Evolutionary conservation across 2,329 filamentous ascomycete genomes (phyloP).

Genomic region (Ceratocystis destructans): DNA sequence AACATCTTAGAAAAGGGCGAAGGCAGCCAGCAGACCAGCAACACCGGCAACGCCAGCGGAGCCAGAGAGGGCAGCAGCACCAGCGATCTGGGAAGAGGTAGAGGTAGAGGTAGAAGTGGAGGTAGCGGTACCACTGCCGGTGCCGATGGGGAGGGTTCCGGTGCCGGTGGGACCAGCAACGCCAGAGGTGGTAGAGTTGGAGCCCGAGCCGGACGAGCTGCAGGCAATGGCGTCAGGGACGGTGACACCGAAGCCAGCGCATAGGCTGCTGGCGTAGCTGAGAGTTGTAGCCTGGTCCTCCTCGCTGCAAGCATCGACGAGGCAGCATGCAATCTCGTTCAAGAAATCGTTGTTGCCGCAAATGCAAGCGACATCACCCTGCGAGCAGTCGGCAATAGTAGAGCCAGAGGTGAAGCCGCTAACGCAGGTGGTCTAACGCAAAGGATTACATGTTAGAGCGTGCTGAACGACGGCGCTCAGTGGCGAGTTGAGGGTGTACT

Average conservation of each 20-base stretch:
- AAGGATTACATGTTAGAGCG: background rate
- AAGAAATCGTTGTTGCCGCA: slow-evolving; percentile 32
- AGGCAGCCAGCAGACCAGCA: slow-evolving; percentile 16
- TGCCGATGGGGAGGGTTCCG: background rate
- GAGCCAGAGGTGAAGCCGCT: slow-evolving; percentile 26
- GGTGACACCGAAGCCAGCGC: slow-evolving; percentile 27
- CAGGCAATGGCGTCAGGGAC: slow-evolving; percentile 30
- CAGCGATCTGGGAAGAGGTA: background rate
- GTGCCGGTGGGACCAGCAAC: background rate
- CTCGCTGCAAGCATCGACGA: slow-evolving; percentile 27
- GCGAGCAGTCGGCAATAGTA: slow-evolving; percentile 29
- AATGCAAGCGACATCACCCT: slow-evolving; percentile 30
- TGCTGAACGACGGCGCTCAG: background rate
- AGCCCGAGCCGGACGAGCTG: slow-evolving; percentile 20
- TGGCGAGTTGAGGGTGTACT: slow-evolving; percentile 20
- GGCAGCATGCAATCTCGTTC: slow-evolving; percentile 31
- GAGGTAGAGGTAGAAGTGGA: slow-evolving; percentile 2
- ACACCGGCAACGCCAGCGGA: slow-evolving; percentile 9
- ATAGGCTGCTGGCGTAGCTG: slow-evolving; percentile 29
- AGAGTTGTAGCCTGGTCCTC: slow-evolving; percentile 27
- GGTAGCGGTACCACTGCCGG: background rate
- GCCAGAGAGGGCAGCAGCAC: background rate
- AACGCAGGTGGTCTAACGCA: slow-evolving; percentile 26
- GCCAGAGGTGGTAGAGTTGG: background rate
- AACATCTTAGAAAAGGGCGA: slow-evolving; percentile 17